Percentiles rank a stretch among this genome's conserved stretches.
Conservation (phyloP, 441 rosid species). For the Monsonia emarginata region DNA sequence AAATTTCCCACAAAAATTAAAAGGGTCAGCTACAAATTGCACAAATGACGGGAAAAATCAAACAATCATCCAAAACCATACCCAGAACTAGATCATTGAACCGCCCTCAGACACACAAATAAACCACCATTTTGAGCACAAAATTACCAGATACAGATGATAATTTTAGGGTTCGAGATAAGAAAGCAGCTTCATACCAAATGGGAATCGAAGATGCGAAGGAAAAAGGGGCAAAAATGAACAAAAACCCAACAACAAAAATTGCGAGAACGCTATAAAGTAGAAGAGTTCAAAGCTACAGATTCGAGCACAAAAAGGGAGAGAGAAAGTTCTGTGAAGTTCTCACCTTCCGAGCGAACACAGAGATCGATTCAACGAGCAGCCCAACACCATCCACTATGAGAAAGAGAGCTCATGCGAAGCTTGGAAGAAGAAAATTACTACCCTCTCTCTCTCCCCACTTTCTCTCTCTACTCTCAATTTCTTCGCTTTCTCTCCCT, state of each 20-base stretch:
- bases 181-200: conserved; percentile 34
- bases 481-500: conserved; percentile 14
- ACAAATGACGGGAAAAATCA: neutral
- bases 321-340: conserved; percentile 30
- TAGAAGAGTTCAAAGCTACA: conserved; percentile 21
- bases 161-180: conserved; percentile 30
- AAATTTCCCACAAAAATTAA: neutral
- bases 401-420: conserved; percentile 22
- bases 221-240: conserved; percentile 16
- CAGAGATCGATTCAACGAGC: conserved; percentile 26
- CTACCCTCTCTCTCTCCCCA: conserved; percentile 23
- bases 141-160: conserved; percentile 18
- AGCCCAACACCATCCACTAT: neutral
- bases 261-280: neutral
- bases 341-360: conserved; percentile 29
- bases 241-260: conserved; percentile 2
- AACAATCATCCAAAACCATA: conserved; percentile 2
- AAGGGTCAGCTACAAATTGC: conserved; percentile 24
- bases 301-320: conserved; percentile 31
- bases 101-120: conserved; percentile 19
- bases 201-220: conserved; percentile 26
- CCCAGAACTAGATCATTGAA: conserved; percentile 36
- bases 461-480: conserved; percentile 25
- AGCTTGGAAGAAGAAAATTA: conserved; percentile 14
- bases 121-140: conserved; percentile 12